Evolutionary conservation across 176 grass and related monocot species (phyloP).

Genomic region (Oryza meyeriana): DNA sequence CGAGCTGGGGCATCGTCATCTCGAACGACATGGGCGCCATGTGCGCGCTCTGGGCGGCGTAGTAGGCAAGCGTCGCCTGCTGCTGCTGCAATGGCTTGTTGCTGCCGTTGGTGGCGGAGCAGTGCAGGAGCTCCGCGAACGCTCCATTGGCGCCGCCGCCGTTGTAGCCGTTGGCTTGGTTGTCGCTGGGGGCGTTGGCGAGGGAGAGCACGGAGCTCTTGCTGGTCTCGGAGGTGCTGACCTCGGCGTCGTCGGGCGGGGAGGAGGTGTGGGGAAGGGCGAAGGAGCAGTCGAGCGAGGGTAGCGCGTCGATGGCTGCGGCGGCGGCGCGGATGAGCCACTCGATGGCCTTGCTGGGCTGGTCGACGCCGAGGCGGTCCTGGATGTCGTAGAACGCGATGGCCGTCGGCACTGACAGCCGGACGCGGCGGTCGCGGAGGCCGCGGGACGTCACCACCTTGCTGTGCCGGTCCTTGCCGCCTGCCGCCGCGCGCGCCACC

Average conservation of each 20-base stretch:
- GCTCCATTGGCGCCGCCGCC: not conserved
- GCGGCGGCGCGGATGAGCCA: slow-evolving; percentile 75
- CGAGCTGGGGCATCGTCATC: slow-evolving; percentile 57
- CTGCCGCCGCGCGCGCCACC: slow-evolving; percentile 49
- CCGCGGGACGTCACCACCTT: slow-evolving; percentile 79
- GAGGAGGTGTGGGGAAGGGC: slow-evolving; percentile 4
- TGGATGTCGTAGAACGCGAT: slow-evolving; percentile 95
- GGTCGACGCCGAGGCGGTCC: slow-evolving; percentile 79
- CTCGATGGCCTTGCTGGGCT: slow-evolving; percentile 86
- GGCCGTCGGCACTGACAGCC: slow-evolving; percentile 51
- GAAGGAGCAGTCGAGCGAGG: slow-evolving; percentile 51
- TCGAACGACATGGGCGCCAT: slow-evolving; percentile 24
- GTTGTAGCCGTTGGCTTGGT: slow-evolving; percentile 24
- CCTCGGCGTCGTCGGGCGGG: not conserved
- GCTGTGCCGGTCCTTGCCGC: slow-evolving; percentile 87
- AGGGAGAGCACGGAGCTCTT: slow-evolving; percentile 72
- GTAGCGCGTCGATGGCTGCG: slow-evolving; percentile 63
- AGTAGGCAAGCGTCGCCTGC: slow-evolving; percentile 46
- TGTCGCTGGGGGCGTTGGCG: slow-evolving; percentile 37
- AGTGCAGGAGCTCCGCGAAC: slow-evolving; percentile 54
- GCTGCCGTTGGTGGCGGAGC: slow-evolving; percentile 21
- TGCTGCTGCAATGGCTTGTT: slow-evolving; percentile 28
- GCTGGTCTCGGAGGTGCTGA: slow-evolving; percentile 63
- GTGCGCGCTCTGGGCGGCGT: slow-evolving; percentile 31
- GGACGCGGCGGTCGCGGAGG: slow-evolving; percentile 70